These are phyloP conservation scores for Termitomyces bulborhizus DNA, from an alignment of 768 basidiomycete genomes.

Conservation along the genomic window DNA sequence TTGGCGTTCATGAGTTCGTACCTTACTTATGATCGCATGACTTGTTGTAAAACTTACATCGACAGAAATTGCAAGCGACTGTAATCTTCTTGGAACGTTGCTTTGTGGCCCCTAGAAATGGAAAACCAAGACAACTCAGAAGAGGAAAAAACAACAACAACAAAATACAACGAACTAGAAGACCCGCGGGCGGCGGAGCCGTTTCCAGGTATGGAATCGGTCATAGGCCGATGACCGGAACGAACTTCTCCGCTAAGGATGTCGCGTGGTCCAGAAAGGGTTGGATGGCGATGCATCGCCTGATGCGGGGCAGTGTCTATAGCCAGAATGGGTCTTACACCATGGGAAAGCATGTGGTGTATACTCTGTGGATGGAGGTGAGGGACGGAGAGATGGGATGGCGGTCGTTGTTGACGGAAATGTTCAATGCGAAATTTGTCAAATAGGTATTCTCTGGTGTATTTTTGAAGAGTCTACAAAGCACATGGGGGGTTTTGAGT, in stretches of 20 bases:
- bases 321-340: constrained; percentile 50
- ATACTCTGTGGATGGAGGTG: constrained; percentile 30
- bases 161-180: constrained; percentile 27
- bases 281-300: constrained; percentile 35
- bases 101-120: constrained; percentile 47
- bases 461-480: constrained; percentile 74
- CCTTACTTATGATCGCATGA: neutral
- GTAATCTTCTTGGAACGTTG: constrained; percentile 81
- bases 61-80: constrained; percentile 88
- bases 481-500: neutral
- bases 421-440: constrained; percentile 68
- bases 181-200: constrained; percentile 27
- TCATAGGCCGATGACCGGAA: constrained; percentile 33
- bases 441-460: constrained; percentile 78
- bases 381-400: constrained; percentile 39
- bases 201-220: constrained; percentile 32
- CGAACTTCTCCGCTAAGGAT: constrained; percentile 40
- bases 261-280: constrained; percentile 41
- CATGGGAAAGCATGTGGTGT: constrained; percentile 41
- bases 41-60: constrained; percentile 49
- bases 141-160: constrained; percentile 3
- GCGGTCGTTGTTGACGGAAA: constrained; percentile 41
- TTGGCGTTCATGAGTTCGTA: constrained; percentile 10
- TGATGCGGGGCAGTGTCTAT: constrained; percentile 56
- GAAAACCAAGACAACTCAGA: constrained; percentile 1